Evolutionary conservation across 208 protist genomes (phyloP), one percentile per base, ranked within the genome.

Genomic region (Porcisia hertigi): DNA sequence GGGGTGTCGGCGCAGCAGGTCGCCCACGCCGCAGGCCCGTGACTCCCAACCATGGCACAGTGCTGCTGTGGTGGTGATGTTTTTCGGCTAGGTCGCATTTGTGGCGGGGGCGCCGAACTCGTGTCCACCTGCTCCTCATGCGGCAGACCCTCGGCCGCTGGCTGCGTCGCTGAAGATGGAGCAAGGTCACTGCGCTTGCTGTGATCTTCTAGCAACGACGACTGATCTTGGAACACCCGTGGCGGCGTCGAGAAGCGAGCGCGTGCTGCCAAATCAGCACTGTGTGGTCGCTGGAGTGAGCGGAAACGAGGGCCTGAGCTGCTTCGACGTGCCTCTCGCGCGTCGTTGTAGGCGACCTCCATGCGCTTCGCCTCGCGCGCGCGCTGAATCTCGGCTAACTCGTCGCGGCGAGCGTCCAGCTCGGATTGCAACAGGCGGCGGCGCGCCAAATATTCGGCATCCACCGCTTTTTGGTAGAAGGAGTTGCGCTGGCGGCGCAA

Each of bases 341-440:
- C 58, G 34, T 65, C 52, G 58, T 34, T n/a, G 58, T 72, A 53
- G 66, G 73, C 74, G 18, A 71, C 76, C 58, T 79, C 45, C 72
- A 71, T 75, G 9, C 72, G 77, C 20, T 18, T 55, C 25, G 69
- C 54, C 72, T 82, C 77, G 49, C 72, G 77, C 12, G 43, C 66
- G 23, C 72, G 77, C 64, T 76, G 77, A 47, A 77, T n/a, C 30
- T 75, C 73, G 8, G 47, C 67, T 39, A 92, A 77, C 57, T 92
- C 88, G 4, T 72, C 81, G 45, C 81, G 84, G 12, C 90, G 87
- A 18, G 69, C 82, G n/a, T 79, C 74, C 49, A 97, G 82, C 75
- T 97, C 93, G 11, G 69, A 78, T 43, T 89, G 91, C 59, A 97
- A 78, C 71, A 87, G 73, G 34, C 86, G 84, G 34, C 89, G 75